These are phyloP conservation scores for Hygrocybe punicea DNA, from an alignment of 768 basidiomycete genomes.

Conservation along the genomic window DNA sequence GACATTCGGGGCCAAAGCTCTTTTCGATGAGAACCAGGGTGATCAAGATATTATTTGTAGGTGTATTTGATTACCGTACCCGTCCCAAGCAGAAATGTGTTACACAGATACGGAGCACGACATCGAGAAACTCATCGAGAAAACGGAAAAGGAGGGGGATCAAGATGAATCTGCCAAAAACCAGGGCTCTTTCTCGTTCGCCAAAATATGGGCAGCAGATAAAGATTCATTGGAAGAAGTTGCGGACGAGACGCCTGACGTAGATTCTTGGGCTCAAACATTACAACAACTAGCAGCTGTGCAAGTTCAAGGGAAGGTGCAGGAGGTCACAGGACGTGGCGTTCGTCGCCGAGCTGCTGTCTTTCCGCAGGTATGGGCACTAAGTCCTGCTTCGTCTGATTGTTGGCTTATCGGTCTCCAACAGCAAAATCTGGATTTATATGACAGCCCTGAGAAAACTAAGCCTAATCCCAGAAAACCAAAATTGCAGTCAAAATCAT, in stretches of 20 bases:
- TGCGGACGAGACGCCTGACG: slow-evolving; percentile 45
- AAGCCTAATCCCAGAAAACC: slow-evolving; percentile 1
- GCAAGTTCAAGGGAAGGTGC: slow-evolving; percentile 38
- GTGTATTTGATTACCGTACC: slow-evolving; percentile 16
- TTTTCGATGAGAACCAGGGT: slow-evolving; percentile 67
- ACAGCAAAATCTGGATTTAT: slow-evolving; percentile 3
- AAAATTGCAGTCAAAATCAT: not conserved
- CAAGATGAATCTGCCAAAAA: slow-evolving; percentile 48
- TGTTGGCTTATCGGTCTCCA: not conserved
- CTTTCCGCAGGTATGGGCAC: slow-evolving; percentile 38
- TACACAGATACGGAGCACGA: slow-evolving; percentile 70
- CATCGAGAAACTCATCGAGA: slow-evolving; percentile 82
- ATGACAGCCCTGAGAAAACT: slow-evolving; percentile 6
- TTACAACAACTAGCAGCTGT: slow-evolving; percentile 51
- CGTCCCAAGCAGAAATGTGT: not conserved
- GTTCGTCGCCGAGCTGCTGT: slow-evolving; percentile 73
- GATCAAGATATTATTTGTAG: slow-evolving; percentile 69
- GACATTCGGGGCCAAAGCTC: slow-evolving; percentile 79
- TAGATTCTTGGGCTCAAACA: slow-evolving; percentile 80
- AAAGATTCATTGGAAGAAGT: slow-evolving; percentile 70
- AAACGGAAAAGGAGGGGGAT: slow-evolving; percentile 71
- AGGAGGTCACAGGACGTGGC: slow-evolving; percentile 66
- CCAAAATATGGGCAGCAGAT: slow-evolving; percentile 87
- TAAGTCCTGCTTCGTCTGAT: not conserved
- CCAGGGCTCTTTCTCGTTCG: slow-evolving; percentile 73